phyloP scores from a whole-genome alignment of 176 grass and related monocot genomes.

The Aegilops umbellulata region DNA sequence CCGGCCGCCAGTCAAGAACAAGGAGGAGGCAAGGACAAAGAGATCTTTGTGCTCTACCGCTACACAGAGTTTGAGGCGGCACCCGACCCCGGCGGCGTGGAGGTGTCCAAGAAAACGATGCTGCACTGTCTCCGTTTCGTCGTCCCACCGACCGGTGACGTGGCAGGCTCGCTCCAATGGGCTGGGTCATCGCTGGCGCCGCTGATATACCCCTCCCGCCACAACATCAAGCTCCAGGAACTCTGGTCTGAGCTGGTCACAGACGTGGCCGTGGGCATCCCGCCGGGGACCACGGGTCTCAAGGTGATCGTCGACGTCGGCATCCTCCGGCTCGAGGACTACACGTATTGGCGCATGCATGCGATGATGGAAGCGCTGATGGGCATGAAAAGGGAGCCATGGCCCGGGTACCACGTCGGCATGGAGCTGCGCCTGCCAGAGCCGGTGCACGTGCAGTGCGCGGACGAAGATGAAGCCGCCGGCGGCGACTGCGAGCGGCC shows the following conservation, averaged over 20 bases:
- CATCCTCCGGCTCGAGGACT: constrained; percentile 2
- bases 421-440: background rate
- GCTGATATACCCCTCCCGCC: background rate
- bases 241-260: background rate
- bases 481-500: background rate
- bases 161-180: constrained; percentile 1
- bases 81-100: background rate
- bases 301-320: background rate
- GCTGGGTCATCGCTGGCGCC: background rate
- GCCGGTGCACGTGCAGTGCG: background rate
- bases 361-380: background rate
- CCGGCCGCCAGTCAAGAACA: background rate
- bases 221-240: background rate
- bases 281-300: background rate
- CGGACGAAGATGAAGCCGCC: background rate
- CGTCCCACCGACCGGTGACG: background rate
- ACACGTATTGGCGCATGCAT: background rate
- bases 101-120: constrained; percentile 4
- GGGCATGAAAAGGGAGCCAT: background rate
- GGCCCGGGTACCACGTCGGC: background rate
- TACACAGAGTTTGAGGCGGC: constrained; percentile 18
- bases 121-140: constrained; percentile 18
- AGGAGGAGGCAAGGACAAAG: background rate
- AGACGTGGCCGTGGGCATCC: background rate
- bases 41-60: constrained; percentile 20